Conservation (phyloP, 1,284 basidiomycete species). For the Ustilago cynodontis region DNA sequence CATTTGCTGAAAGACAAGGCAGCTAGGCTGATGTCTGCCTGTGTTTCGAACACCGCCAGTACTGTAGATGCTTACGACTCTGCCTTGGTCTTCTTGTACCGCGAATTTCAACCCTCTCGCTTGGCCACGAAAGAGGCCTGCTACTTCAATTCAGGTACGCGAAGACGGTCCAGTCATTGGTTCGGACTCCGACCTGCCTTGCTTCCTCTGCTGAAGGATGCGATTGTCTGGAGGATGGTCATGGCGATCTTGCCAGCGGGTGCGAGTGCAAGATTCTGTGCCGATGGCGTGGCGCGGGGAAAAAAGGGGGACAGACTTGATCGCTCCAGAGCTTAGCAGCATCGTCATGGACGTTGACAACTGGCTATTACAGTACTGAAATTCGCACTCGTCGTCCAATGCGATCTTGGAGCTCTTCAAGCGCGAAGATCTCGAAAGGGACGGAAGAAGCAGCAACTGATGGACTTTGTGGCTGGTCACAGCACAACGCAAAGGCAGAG, state of each 20-base stretch:
- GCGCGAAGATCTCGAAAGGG: too few relatives aligned
- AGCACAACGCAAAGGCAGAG: neutral
- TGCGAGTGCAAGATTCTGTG: neutral
- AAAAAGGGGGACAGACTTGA: neutral
- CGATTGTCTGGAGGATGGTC: neutral
- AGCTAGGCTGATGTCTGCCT: too few relatives aligned
- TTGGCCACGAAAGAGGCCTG: neutral
- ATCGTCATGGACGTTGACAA: too few relatives aligned
- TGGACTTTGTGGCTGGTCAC: neutral
- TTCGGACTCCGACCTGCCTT: neutral
- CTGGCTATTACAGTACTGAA: too few relatives aligned
- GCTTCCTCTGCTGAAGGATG: neutral
- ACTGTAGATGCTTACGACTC: too few relatives aligned
- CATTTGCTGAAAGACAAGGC: too few relatives aligned
- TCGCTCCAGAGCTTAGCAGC: neutral
- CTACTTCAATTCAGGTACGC: neutral
- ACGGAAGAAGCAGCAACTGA: neutral
- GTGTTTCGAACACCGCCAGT: too few relatives aligned
- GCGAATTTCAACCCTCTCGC: too few relatives aligned
- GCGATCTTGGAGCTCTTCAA: too few relatives aligned
- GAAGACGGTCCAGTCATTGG: neutral
- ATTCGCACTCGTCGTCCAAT: too few relatives aligned
- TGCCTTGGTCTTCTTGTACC: neutral
- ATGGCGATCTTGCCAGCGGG: neutral
- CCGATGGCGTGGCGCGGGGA: slow-evolving; percentile 4